These are phyloP conservation scores for Claviceps quebecensis DNA, from an alignment of 2,329 filamentous ascomycete genomes.

Conservation along the genomic window DNA sequence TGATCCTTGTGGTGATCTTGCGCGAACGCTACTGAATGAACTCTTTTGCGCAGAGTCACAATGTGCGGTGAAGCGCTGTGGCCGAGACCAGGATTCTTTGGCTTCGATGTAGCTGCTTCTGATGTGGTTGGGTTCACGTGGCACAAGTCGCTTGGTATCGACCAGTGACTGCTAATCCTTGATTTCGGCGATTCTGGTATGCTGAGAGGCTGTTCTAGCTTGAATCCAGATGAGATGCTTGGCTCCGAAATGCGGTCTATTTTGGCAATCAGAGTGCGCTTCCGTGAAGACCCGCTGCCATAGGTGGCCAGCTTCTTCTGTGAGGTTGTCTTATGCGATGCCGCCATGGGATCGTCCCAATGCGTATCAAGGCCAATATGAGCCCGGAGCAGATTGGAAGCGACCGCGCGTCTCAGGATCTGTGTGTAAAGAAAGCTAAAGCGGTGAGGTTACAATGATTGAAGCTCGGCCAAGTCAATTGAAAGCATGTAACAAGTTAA, in stretches of 20 bases:
- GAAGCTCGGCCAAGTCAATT: neutral
- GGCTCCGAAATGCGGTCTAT: neutral
- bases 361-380: neutral
- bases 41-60: constrained; percentile 1
- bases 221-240: neutral
- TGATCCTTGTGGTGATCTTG: neutral
- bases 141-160: neutral
- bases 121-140: neutral
- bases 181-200: neutral
- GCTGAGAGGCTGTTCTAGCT: neutral
- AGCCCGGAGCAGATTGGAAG: neutral
- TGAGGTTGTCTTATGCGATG: neutral
- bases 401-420: neutral
- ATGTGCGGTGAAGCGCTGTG: neutral
- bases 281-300: constrained; percentile 1
- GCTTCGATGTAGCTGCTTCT: neutral
- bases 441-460: neutral
- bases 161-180: neutral
- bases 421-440: neutral
- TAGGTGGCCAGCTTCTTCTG: constrained; percentile 2
- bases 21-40: constrained; percentile 3
- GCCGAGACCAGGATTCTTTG: neutral
- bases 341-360: neutral
- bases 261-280: neutral
- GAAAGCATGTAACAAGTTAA: neutral